phyloP scores from a whole-genome alignment of 441 rosid species.

The Bocquillonia castaneifolia region DNA sequence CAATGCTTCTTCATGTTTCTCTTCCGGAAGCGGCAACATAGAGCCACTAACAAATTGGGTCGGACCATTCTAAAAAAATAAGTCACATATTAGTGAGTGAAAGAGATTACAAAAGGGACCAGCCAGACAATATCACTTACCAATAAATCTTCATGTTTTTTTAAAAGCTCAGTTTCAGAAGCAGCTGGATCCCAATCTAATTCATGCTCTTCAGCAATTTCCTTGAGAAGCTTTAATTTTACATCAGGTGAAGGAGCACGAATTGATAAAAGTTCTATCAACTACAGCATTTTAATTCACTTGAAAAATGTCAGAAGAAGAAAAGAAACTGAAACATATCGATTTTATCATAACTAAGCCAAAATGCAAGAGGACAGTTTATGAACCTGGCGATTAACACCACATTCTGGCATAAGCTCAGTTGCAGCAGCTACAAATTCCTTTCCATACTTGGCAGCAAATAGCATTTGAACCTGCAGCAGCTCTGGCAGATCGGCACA shows the following conservation, averaged over 20 bases:
- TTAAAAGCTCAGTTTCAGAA: conserved; percentile 74
- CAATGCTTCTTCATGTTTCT: conserved; percentile 55
- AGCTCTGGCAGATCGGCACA: conserved; percentile 90
- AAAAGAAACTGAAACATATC: not conserved
- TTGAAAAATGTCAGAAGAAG: not conserved
- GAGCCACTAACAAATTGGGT: conserved; percentile 68
- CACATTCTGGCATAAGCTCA: conserved; percentile 84
- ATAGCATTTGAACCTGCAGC: conserved; percentile 81
- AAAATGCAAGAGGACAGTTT: conserved; percentile 4
- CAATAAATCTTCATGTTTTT: conserved; percentile 81
- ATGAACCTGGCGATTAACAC: conserved; percentile 86
- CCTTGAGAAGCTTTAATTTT: conserved; percentile 83
- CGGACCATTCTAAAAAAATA: conserved; percentile 65
- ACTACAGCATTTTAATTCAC: conserved; percentile 40
- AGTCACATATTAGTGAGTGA: conserved; percentile 21
- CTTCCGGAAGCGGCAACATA: conserved; percentile 65
- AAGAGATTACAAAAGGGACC: conserved; percentile 12
- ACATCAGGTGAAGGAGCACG: conserved; percentile 76
- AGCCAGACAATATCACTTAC: conserved; percentile 37
- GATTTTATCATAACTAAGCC: not conserved
- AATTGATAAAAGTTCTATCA: conserved; percentile 75
- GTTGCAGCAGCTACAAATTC: conserved; percentile 85
- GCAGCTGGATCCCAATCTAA: conserved; percentile 93
- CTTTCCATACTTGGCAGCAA: conserved; percentile 74
- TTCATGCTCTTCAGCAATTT: conserved; percentile 92